Conservation (phyloP, 2,329 filamentous ascomycete genomes). For the Cadophora malorum region DNA sequence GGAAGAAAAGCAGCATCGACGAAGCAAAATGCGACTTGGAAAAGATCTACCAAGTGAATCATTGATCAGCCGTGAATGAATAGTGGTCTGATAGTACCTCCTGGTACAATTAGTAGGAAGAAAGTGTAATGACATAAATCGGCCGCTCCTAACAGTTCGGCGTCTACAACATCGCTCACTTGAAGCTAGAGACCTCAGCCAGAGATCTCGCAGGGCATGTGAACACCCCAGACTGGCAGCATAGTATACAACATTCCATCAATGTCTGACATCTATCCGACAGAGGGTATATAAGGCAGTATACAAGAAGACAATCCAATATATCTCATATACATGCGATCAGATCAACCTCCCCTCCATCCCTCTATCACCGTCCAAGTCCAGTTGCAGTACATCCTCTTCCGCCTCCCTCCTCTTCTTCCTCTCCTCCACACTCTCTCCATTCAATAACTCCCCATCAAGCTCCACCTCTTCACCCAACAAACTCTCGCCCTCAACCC, state of each 20-base stretch:
- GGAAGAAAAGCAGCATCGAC: no score
- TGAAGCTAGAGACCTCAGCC: background rate
- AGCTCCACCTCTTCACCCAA: slow-evolving; percentile 33
- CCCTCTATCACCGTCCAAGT: background rate
- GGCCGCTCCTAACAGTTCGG: background rate
- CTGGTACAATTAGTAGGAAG: no score
- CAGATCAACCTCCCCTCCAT: slow-evolving; percentile 10
- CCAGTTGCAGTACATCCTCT: slow-evolving; percentile 16
- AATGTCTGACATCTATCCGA: background rate
- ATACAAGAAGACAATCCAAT: background rate
- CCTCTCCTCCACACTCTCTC: slow-evolving; percentile 45
- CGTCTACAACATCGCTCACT: background rate
- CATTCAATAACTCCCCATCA: slow-evolving; percentile 36
- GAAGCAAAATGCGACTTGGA: no score
- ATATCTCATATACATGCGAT: background rate
- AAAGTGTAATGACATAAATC: background rate
- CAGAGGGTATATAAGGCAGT: background rate
- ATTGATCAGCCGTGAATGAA: no score
- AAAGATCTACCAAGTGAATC: no score
- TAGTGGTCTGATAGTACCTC: no score
- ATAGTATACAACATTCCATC: background rate
- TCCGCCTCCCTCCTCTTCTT: slow-evolving; percentile 30
- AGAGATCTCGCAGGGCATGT: background rate
- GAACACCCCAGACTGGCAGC: background rate
- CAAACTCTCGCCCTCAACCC: slow-evolving; percentile 38